phyloP scores from a whole-genome alignment of 176 grass and related monocot species.

The Lolium perenne region DNA sequence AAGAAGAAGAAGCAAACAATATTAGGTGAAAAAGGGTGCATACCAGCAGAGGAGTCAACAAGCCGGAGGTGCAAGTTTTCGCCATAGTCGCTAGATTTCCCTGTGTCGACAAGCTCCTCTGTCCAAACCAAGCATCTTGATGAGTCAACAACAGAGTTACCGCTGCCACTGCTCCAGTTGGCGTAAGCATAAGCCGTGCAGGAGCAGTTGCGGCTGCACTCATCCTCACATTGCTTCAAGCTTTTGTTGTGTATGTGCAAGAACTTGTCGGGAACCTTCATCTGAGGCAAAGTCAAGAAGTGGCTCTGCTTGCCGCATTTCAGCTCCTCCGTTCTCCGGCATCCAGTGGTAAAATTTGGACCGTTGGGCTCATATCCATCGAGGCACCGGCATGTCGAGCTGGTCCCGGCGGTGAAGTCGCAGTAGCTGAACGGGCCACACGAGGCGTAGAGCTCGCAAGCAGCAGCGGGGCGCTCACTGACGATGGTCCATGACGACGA shows the following conservation, averaged over 20 bases:
- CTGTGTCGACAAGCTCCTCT: slow-evolving; percentile 37
- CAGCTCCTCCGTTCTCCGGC: slow-evolving; percentile 32
- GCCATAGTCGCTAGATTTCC: not conserved
- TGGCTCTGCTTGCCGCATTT: slow-evolving; percentile 31
- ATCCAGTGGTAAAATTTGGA: slow-evolving; percentile 29
- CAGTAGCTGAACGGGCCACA: slow-evolving; percentile 52
- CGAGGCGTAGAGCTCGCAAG: slow-evolving; percentile 9
- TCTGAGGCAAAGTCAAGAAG: slow-evolving; percentile 15
- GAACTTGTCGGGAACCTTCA: slow-evolving; percentile 46
- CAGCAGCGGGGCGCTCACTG: not conserved
- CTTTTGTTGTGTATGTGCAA: slow-evolving; percentile 19
- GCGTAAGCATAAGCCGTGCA: slow-evolving; percentile 48
- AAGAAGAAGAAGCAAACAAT: too few species aligned
- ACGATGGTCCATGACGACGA: not conserved
- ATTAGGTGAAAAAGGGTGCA: not conserved
- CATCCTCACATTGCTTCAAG: slow-evolving; percentile 21
- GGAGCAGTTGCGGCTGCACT: slow-evolving; percentile 51
- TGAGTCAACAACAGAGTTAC: not conserved
- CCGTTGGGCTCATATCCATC: slow-evolving; percentile 45
- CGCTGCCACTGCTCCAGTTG: not conserved
- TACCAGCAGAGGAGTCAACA: slow-evolving; percentile 27
- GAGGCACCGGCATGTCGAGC: not conserved
- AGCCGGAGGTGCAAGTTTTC: slow-evolving; percentile 51
- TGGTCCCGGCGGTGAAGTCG: not conserved
- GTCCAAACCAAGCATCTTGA: slow-evolving; percentile 61